Base-by-base conservation (phyloP, 345 rosid species). In the Abelmoschus esculentus region DNA sequence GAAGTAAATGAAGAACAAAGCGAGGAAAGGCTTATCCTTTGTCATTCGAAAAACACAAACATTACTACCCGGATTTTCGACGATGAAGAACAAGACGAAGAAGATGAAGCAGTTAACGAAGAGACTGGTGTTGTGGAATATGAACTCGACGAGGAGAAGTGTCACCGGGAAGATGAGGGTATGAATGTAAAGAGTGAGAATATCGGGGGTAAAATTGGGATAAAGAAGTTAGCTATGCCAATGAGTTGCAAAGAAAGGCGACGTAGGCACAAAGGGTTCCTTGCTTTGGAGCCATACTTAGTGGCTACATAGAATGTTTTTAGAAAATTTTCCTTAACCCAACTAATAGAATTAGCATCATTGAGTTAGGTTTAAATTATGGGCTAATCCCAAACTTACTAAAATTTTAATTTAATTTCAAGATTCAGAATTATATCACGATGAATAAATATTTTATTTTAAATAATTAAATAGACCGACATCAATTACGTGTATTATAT, bases 241-340 rank as follows among this genome's bases (percentile, higher is more conserved):
- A 77, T 76, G 29, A 83, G 89, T 56, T 87, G 93, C 85, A 82
- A 73, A 55, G 88, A 83, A 72, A 79, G 83, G 32, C 81, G 76
- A 17, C 28, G 57, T 14, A 85, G 76, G 78, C 69, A 82, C 67
- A 80, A 74, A 64, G 81, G 79, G 26, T 73, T 86, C 78, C 66
- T 77, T 66, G 75, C 72, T 38, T 83, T 85, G 87, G 80, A 83
- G 79, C 77, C 77, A 74, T 73, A 75, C 67, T 82, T 81, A 82
- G 86, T 88, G 81, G 81, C 85, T 62, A 79, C 87, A 53, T 86
- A 59, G 67, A 76, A 28, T 12, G 18, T 26, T 26, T 3, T 12
- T 10, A 18, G 14, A 18, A 19, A 11, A 31, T n/a, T 22, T n/a
- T 34, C 12, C 68, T 34, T 26, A 7, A 18, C 60, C 31, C 29